A percentile compares a stretch with the other conserved stretches of the same genome.
Conservation (phyloP, 2,329 filamentous ascomycete species). For the Mycosphaerella arachidis region DNA sequence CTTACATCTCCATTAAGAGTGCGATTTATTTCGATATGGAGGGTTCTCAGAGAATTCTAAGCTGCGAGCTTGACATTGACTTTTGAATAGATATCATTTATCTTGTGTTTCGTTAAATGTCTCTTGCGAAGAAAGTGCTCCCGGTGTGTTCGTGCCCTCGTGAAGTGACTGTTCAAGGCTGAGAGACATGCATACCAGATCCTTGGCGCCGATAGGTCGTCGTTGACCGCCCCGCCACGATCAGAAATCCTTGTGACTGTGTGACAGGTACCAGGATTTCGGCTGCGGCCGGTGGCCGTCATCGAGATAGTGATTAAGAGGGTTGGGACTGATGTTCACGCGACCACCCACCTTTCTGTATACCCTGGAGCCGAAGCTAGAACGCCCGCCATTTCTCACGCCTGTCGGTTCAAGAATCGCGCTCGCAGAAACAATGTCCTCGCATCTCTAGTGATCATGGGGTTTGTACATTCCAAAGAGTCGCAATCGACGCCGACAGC, state of each 20-base stretch:
- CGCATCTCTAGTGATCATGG: not conserved
- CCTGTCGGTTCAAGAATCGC: not conserved
- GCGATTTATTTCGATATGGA: too few species aligned
- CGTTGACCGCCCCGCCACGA: not conserved
- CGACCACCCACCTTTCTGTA: not conserved
- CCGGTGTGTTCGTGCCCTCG: too few species aligned
- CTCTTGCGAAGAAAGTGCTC: too few species aligned
- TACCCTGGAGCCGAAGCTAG: not conserved
- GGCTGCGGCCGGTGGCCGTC: not conserved
- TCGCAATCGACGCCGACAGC: not conserved
- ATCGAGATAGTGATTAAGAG: not conserved
- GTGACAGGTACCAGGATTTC: not conserved
- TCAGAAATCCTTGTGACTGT: not conserved
- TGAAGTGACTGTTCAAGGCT: too few species aligned
- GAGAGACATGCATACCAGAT: not conserved
- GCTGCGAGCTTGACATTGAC: too few species aligned
- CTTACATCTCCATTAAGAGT: too few species aligned
- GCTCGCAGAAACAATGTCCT: not conserved
- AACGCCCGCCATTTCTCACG: not conserved
- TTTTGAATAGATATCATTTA: too few species aligned
- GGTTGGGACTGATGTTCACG: not conserved
- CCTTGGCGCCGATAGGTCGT: not conserved
- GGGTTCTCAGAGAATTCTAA: too few species aligned
- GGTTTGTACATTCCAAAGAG: not conserved
- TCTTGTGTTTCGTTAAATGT: too few species aligned